phyloP scores from a whole-genome alignment of 2,329 filamentous ascomycete genomes.

The Neopestalotiopsis sp. region DNA sequence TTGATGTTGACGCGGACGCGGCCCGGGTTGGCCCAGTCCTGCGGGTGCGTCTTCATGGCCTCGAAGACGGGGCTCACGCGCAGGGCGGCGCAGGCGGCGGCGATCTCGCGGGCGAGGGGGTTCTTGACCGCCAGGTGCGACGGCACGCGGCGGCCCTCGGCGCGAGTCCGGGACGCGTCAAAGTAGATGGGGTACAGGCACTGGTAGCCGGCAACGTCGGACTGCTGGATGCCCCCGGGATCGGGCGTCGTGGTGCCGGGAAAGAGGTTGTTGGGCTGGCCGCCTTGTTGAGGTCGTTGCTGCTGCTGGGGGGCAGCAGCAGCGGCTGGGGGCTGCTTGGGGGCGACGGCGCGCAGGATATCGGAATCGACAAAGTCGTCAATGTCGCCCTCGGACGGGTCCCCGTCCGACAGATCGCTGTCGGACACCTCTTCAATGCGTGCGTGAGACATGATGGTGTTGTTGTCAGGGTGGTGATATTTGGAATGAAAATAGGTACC shows the following conservation, averaged over 20 bases:
- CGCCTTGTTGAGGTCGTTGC: conserved; percentile 22
- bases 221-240: conserved; percentile 46
- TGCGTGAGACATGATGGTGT: conserved; percentile 73
- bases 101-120: conserved; percentile 88
- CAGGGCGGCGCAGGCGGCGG: conserved; percentile 79
- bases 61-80: conserved; percentile 80
- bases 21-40: conserved; percentile 97
- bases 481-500: background rate
- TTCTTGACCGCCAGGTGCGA: conserved; percentile 76
- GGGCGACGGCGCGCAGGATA: conserved; percentile 54
- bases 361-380: conserved; percentile 64
- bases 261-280: conserved; percentile 30
- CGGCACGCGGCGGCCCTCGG: conserved; percentile 81
- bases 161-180: conserved; percentile 74
- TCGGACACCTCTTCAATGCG: conserved; percentile 92
- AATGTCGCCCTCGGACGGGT: conserved; percentile 88
- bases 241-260: conserved; percentile 23
- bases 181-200: conserved; percentile 97
- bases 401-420: conserved; percentile 63
- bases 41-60: conserved; percentile 89
- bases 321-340: conserved; percentile 32
- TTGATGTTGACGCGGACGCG: conserved; percentile 83
- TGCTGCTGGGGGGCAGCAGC: conserved; percentile 24
- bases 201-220: conserved; percentile 76
- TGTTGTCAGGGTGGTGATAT: background rate